Percentiles rank a stretch among this genome's conserved stretches.
These are phyloP conservation scores for Dictyostelium citrinum DNA, from an alignment of 78 protist species.

Conservation along the genomic window DNA sequence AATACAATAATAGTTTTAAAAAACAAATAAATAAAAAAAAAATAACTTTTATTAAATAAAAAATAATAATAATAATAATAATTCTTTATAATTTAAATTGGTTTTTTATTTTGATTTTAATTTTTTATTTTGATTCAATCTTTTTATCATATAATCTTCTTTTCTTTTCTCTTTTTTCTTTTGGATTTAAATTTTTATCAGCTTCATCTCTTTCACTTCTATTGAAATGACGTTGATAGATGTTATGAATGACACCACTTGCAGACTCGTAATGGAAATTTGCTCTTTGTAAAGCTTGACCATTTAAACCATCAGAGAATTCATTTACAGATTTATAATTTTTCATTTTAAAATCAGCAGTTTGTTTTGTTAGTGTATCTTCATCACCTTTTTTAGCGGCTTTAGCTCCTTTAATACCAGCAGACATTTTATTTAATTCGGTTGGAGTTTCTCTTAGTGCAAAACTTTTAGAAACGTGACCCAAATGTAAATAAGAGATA, in stretches of 20 bases:
- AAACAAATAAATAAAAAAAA: too few species aligned
- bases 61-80: too few species aligned
- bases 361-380: background rate
- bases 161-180: background rate
- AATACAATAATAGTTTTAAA: too few species aligned
- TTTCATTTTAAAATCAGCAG: constrained; percentile 60
- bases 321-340: constrained; percentile 45
- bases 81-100: too few species aligned
- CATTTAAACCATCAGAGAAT: constrained; percentile 66
- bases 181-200: background rate
- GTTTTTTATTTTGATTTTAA: constrained; percentile 12
- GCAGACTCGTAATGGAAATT: background rate
- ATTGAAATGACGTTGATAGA: constrained; percentile 7
- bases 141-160: constrained; percentile 9
- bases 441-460: constrained; percentile 81
- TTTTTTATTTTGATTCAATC: background rate
- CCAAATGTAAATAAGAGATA: constrained; percentile 59
- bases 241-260: background rate
- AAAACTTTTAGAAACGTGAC: constrained; percentile 85
- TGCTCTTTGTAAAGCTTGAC: background rate
- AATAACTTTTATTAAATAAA: too few species aligned
- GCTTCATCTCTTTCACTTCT: background rate
- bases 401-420: constrained; percentile 57
- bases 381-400: constrained; percentile 49
- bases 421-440: constrained; percentile 53